Percentiles rank a stretch among this genome's conserved stretches.
These are phyloP conservation scores for sweet orange (Citrus sinensis) DNA, from an alignment of 345 rosid genomes.

Conservation along the genomic window DVS_A1.0 CM039163.1:15318001-15318500, in stretches of 20 bases:
- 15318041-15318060: not conserved
- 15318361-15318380: not conserved
- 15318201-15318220: not conserved
- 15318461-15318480: not conserved
- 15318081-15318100: not conserved
- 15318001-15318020: not conserved
- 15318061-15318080: not conserved
- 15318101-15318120: not conserved
- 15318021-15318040: not conserved
- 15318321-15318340: not conserved
- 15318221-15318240: not conserved
- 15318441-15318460: conserved; percentile 19
- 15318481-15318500: not conserved
- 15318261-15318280: not conserved
- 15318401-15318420: conserved; percentile 67
- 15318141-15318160: not conserved
- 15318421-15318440: conserved; percentile 91
- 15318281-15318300: not conserved
- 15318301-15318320: not conserved
- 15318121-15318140: not conserved
- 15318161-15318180: not conserved
- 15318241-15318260: not conserved
- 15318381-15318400: conserved; percentile 62
- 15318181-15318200: not conserved
- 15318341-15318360: not conserved